Percentiles rank a stretch among this genome's conserved stretches.
Conservation (phyloP, 768 basidiomycete species). For the Brasilioporus rufonigricans region DNA sequence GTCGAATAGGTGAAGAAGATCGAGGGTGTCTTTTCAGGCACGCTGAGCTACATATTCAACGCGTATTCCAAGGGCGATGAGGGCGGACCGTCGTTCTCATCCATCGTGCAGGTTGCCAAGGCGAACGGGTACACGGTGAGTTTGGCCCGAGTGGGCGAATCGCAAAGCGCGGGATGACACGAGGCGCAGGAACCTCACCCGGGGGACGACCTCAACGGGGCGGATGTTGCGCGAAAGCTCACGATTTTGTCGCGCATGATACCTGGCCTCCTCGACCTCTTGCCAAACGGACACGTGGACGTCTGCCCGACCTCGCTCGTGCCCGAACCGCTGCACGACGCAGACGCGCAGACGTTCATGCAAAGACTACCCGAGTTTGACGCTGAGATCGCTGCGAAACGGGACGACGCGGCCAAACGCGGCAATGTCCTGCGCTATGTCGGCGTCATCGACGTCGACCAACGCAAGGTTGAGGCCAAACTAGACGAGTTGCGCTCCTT, state of each 20-base stretch:
- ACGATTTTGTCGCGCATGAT: constrained; percentile 90
- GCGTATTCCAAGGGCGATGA: constrained; percentile 76
- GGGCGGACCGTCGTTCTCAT: constrained; percentile 77
- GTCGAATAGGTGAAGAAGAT: constrained; percentile 70
- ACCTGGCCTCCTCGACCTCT: constrained; percentile 43
- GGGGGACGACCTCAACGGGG: constrained; percentile 93
- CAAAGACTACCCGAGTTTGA: constrained; percentile 80
- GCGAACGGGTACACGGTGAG: constrained; percentile 92
- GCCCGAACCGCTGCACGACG: constrained; percentile 66
- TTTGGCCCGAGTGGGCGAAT: neutral
- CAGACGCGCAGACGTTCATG: constrained; percentile 84
- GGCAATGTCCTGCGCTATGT: constrained; percentile 91
- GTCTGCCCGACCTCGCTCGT: constrained; percentile 86
- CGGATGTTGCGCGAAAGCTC: constrained; percentile 95
- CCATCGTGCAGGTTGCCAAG: constrained; percentile 83
- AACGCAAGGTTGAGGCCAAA: constrained; percentile 70
- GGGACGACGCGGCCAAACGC: constrained; percentile 73
- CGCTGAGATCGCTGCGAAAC: constrained; percentile 67
- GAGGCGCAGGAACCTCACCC: constrained; percentile 91
- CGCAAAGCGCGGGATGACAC: neutral
- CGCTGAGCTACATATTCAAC: constrained; percentile 99
- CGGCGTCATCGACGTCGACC: constrained; percentile 85
- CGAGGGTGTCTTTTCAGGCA: constrained; percentile 97
- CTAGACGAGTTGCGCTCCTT: constrained; percentile 70
- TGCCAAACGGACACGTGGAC: constrained; percentile 77